Evolutionary conservation across 768 basidiomycete genomes (phyloP), one percentile per base, ranked within the genome.

Genomic region (Pluteus cervinus): DNA sequence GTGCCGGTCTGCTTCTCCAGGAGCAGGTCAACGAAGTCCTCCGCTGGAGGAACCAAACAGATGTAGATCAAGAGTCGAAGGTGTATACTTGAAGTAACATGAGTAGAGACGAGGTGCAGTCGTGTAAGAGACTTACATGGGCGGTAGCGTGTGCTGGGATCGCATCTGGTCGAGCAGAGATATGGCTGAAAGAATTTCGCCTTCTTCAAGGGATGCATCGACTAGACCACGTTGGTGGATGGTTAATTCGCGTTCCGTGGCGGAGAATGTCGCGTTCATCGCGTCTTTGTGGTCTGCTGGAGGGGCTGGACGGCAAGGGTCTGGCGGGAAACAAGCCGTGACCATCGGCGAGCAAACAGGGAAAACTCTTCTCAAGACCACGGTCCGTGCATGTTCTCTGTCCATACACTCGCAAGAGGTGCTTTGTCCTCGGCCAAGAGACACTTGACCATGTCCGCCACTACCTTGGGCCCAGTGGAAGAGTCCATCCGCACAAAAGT

Each of bases 181-280:
- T 20, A 86, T 79, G 5, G 76, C 86, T 4, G 74, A 66, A 47
- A 84, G 78, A 45, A 82, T 85, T 41, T 86, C 81, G 12, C 78
- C 76, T 54, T 88, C 86, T 49, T 88, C 86, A 14, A 87, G 74
- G 41, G 79, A 79, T 37, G 69, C 77, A 51, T 87, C 82, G 14
- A 86, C 80, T 4, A 84, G n/a, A n/a, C n/a, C n/a, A n/a, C n/a
- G n/a, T n/a, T n/a, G n/a, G n/a, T n/a, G n/a, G n/a, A n/a, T n/a
- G n/a, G n/a, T n/a, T n/a, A n/a, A n/a, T n/a, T n/a, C n/a, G n/a
- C n/a, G n/a, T n/a, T n/a, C n/a, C n/a, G n/a, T n/a, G n/a, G n/a
- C n/a, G n/a, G n/a, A n/a, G n/a, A n/a, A n/a, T n/a, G n/a, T n/a
- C n/a, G n/a, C n/a, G n/a, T n/a, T n/a, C n/a, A n/a, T n/a, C n/a